Evolutionary conservation across 2,329 filamentous ascomycete genomes (phyloP), one percentile per base, ranked within the genome.

Genomic region (Aureobasidium lini): DNA sequence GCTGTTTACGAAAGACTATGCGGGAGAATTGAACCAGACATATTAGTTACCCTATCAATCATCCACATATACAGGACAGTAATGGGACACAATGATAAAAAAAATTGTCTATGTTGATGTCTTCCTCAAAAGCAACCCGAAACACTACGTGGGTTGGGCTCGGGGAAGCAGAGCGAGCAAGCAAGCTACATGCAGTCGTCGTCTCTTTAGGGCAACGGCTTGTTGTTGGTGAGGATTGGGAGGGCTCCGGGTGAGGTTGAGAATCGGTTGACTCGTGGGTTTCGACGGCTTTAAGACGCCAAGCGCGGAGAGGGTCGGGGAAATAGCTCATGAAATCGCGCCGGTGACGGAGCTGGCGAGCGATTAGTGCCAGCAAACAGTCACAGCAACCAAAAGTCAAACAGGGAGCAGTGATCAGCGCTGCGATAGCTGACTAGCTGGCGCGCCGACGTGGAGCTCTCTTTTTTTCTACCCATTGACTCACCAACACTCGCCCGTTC

Each of bases 401-500:
- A 44, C 18, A 43, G 6, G 42, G 40, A 29, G 15, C n/a, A 57
- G 54, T 39, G 42, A 48, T 57, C 52, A 47, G 53, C 42, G 53
- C 49, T 39, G 54, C 43, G 54, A 57, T 57, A 47, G 23, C 34
- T 57, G 52, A 57, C 52, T 57, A 57, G 52, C 52, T 34, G 40
- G 47, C 47, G 52, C 52, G 39, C 52, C 29, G n/a, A 56, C 50
- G 37, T 54, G 52, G 31, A 57, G 40, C 53, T 57, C 40, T 23
- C 40, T 46, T 57, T 57, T 54, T 57, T 54, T 23, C 53, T 40
- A 43, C 16, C 54, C 42, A 57, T 57, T 57, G 54, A 57, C 42
- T 57, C 54, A 57, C 54, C 54, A 57, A 2, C 34, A 16, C 9
- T 16, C 29, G 23, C 10, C 54, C 32, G 32, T 54, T 40, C 40